Percentiles rank a stretch among this genome's conserved stretches.
Evolutionary conservation across 1,139 yeast genomes (phyloP).

Genomic region (Pichiaceae sp.): DNA sequence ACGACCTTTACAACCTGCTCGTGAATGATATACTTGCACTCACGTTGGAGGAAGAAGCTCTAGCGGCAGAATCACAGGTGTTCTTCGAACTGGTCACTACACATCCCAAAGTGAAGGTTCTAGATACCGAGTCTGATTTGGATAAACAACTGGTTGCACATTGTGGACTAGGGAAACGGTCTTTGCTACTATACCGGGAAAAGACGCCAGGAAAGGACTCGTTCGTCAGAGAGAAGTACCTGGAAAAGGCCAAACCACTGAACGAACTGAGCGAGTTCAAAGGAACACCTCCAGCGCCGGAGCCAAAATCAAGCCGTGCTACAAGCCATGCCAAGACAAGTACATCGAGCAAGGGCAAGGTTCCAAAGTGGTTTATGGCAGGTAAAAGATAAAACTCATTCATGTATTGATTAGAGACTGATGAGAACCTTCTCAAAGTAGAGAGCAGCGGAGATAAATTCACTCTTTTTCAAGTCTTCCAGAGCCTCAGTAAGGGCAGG

Average conservation of each 20-base stretch:
- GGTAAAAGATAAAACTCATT: constrained; percentile 10
- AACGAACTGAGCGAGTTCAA: constrained; percentile 16
- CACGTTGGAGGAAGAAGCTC: constrained; percentile 5
- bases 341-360: constrained; percentile 5
- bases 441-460: constrained; percentile 31
- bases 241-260: constrained; percentile 15
- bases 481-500: constrained; percentile 78
- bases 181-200: constrained; percentile 15
- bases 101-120: constrained; percentile 13
- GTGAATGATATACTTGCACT: constrained; percentile 10
- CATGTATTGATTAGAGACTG: background rate
- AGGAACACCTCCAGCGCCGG: constrained; percentile 3
- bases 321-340: background rate
- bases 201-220: constrained; percentile 3
- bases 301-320: background rate
- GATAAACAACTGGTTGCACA: constrained; percentile 12
- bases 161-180: constrained; percentile 16
- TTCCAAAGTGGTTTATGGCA: constrained; percentile 19
- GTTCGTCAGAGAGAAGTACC: constrained; percentile 13
- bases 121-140: constrained; percentile 11
- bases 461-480: constrained; percentile 53
- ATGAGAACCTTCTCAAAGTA: constrained; percentile 6
- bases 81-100: constrained; percentile 14
- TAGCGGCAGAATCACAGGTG: constrained; percentile 1
- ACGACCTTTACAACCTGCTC: constrained; percentile 15